Conservation (phyloP, 495 filamentous ascomycete genomes). For the Venustampulla echinocandica region DNA sequence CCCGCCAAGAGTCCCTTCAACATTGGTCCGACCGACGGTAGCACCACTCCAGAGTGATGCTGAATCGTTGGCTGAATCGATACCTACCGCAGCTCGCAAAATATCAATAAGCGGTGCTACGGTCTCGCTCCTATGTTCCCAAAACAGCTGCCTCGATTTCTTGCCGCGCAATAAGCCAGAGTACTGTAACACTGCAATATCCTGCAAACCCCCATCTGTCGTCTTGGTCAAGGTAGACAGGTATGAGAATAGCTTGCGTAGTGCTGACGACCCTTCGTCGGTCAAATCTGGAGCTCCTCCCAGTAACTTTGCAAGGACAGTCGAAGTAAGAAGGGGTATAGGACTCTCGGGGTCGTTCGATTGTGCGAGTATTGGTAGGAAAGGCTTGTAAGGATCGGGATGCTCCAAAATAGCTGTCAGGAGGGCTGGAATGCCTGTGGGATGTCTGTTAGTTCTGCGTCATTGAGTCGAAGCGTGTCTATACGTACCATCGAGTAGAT, state of each 20-base stretch:
- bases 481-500: slow-evolving; percentile 73
- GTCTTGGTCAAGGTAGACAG: slow-evolving; percentile 73
- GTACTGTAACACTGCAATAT: slow-evolving; percentile 89
- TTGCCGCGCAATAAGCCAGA: slow-evolving; percentile 74
- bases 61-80: slow-evolving; percentile 53
- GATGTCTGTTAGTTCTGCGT: slow-evolving; percentile 14
- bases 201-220: slow-evolving; percentile 79
- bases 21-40: slow-evolving; percentile 40
- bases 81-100: slow-evolving; percentile 67
- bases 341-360: slow-evolving; percentile 75
- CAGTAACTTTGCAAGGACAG: slow-evolving; percentile 75
- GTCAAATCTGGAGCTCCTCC: slow-evolving; percentile 54
- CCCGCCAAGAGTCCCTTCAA: slow-evolving; percentile 60
- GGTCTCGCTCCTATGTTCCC: slow-evolving; percentile 77
- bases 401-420: slow-evolving; percentile 64
- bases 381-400: slow-evolving; percentile 71
- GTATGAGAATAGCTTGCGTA: slow-evolving; percentile 81
- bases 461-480: not conserved
- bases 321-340: slow-evolving; percentile 82
- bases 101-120: slow-evolving; percentile 76
- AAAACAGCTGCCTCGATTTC: slow-evolving; percentile 74
- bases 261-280: slow-evolving; percentile 50
- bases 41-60: slow-evolving; percentile 62
- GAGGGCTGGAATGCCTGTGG: slow-evolving; percentile 67
- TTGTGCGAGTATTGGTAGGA: slow-evolving; percentile 76